phyloP scores from a whole-genome alignment of 257 asterid genomes.

The Ocimum tenuiflorum region DNA sequence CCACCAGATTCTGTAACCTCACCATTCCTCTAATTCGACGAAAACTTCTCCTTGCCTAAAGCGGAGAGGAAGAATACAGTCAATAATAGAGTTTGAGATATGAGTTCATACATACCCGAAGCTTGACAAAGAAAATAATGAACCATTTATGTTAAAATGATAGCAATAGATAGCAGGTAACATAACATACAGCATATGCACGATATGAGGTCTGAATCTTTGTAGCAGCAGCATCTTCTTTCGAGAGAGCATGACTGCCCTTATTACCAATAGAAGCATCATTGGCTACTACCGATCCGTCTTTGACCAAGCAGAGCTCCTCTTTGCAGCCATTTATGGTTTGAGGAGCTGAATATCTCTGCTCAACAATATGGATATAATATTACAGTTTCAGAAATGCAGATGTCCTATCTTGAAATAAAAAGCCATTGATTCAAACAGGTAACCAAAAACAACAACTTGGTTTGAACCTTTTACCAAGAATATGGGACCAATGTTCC shows the following conservation, averaged over 20 bases:
- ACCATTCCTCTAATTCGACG: slow-evolving; percentile 45
- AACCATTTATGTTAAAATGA: not conserved
- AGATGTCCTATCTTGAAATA: not conserved
- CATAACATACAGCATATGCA: slow-evolving; percentile 39
- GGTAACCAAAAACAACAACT: no score
- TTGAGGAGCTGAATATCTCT: slow-evolving; percentile 44
- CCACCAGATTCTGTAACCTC: slow-evolving; percentile 52
- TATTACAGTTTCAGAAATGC: slow-evolving; percentile 11
- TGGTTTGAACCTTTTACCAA: not conserved
- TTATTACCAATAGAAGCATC: slow-evolving; percentile 28
- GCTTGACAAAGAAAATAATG: not conserved
- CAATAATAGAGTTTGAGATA: not conserved
- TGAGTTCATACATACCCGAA: not conserved
- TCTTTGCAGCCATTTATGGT: slow-evolving; percentile 30
- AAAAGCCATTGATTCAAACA: not conserved
- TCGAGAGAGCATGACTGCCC: slow-evolving; percentile 25
- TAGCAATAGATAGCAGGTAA: not conserved
- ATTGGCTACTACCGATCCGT: slow-evolving; percentile 18
- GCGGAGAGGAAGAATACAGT: slow-evolving; percentile 13
- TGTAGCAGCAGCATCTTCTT: slow-evolving; percentile 65
- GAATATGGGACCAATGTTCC: not conserved
- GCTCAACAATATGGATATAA: slow-evolving; percentile 16
- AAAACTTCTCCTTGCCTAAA: slow-evolving; percentile 64
- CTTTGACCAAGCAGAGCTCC: slow-evolving; percentile 24
- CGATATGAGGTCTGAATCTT: slow-evolving; percentile 78